Evolutionary conservation across 768 basidiomycete species (phyloP), one percentile per base, ranked within the genome.

Genomic region (Serendipita sp.): DNA sequence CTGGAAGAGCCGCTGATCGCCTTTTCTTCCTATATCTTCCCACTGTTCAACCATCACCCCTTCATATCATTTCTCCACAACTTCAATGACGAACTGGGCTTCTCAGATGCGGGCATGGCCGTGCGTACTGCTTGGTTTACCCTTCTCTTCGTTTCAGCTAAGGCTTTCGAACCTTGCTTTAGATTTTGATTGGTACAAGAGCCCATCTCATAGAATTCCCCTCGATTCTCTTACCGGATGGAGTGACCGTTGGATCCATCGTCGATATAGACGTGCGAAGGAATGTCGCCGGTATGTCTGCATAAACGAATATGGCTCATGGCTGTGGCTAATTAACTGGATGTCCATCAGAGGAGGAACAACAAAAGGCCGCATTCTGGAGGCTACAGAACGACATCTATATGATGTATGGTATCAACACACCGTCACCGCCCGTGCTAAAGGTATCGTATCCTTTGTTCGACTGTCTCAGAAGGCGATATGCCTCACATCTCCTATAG

Each of bases 121-220:
- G 92, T 93, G 76, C 60, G 78, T 68, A 48, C 42, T 61, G 1
- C 33, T 31, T 45, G 28, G 1, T 31, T 31, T 45, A 26, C 62
- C 30, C 13, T 28, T 33, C 44, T 14, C 34, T 34, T 43, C 16
- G 61, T 63, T 42, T 44, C 33, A 3, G 16, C 45, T 61, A 38
- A 20, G 16, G 42, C 34, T 38, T 1, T 7, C 5, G 26, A 61
- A 28, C 45, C 28, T 17, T 11, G 44, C 22, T 62, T 50, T 71
- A 92, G 91, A 94, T 96, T 66, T 80, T 95, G 1, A 80, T 97
- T 14, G 93, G 95, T 16, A 91, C 90, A 72, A 82, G 91, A 44
- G 94, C 94, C 17, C 95, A 98, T 70, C 79, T 98, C 38, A 95
- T 99, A 68, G 95, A 99, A 73, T 99, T 98, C 72, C 96, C 96